Evolutionary conservation across 2,329 filamentous ascomycete genomes (phyloP).

Genomic region (Arachnomyces sp.): DNA sequence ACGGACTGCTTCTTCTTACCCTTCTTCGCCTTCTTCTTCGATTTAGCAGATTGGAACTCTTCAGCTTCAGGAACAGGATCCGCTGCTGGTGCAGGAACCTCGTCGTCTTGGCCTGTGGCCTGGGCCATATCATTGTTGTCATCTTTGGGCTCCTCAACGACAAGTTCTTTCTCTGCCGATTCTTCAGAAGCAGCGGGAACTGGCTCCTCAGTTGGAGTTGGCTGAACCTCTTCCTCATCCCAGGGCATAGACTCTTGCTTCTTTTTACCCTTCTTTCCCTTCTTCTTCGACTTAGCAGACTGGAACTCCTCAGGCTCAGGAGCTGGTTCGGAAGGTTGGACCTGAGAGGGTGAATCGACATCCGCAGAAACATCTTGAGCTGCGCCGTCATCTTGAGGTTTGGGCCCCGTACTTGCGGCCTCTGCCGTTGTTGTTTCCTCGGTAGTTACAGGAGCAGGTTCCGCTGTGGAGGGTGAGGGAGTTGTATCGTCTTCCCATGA

Average conservation of each 20-base stretch:
- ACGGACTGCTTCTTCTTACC: constrained; percentile 3
- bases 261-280: constrained; percentile 11
- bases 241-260: not conserved
- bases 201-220: not conserved
- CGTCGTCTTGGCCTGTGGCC: not conserved
- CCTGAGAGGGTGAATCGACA: not conserved
- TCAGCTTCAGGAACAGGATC: not conserved
- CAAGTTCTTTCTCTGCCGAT: too few species aligned
- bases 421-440: not conserved
- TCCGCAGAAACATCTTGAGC: not conserved
- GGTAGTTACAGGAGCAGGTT: too few species aligned
- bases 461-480: too few species aligned
- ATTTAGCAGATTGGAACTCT: constrained; percentile 8
- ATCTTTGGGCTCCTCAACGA: constrained; percentile 11
- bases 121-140: constrained; percentile 20
- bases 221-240: not conserved
- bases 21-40: constrained; percentile 16
- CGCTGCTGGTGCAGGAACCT: too few species aligned
- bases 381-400: constrained; percentile 1
- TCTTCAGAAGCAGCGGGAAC: constrained; percentile 1
- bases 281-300: constrained; percentile 13
- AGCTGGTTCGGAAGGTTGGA: constrained; percentile 1
- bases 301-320: constrained; percentile 7
- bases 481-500: not conserved
- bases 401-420: constrained; percentile 4